Evolutionary conservation across 2,329 filamentous ascomycete species (phyloP), one percentile per base, ranked within the genome.

Genomic region (Stachybotrys chlorohalonatus): DNA sequence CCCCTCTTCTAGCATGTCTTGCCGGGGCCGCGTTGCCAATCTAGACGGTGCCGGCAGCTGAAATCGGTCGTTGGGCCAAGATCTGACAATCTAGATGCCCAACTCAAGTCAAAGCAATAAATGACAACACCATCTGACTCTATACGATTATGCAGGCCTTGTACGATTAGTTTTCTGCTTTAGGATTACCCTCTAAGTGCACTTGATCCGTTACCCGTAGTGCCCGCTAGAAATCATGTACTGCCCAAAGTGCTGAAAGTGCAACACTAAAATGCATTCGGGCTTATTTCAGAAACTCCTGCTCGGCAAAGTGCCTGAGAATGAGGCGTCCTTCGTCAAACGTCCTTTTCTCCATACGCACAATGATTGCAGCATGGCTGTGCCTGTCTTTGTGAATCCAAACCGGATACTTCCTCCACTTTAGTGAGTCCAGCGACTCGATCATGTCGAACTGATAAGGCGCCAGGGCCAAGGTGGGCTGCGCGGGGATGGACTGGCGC

Each of bases 331-430:
- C 93, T 70, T 97, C 92, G 2, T 80, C 76, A 62, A 91, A 95
- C 1, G 70, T 73, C 52, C 79, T 74, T 66, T 83, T 85, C 46
- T 87, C 82, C 55, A 77, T 82, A 45, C 93, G 81, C 42, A 95
- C 85, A 59, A 97, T 89, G 51, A 97, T 95, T 3, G 92, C 92
- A 0, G 92, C 93, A 69, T 97, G 93, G 56, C 83, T 89, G 66
- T 96, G 90, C n/a, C 78, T 73, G 54, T 84, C 79, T 6, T 91
- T 87, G 59, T 87, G 86, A 46, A 94, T 92, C 71, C 87, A 85
- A 4, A 92, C 82, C 1, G 79, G 82, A 59, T 82, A 85, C 67
- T 86, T 87, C 51, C 77, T 75, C 80, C 82, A 86, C 5, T 78
- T 76, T 2, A 86, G 66, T n/a, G 69, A 67, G 62, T 97, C 84